phyloP scores from a whole-genome alignment of 805 yeast genomes.

The Zygotorulaspora danielsina region DNA sequence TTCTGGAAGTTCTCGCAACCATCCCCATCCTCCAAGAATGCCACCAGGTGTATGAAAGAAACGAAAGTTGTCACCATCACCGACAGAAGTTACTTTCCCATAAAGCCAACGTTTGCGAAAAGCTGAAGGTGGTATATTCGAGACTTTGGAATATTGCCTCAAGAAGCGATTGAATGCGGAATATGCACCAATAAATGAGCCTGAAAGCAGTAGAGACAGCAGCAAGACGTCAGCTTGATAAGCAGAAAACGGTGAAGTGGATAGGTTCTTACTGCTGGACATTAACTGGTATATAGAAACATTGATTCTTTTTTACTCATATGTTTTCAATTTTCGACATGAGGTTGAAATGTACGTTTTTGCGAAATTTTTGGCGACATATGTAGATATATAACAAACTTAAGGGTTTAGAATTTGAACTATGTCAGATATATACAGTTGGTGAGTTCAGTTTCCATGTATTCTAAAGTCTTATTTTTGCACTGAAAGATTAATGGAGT shows the following conservation, averaged over 20 bases:
- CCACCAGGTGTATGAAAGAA: constrained; percentile 96
- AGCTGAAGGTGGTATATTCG: constrained; percentile 45
- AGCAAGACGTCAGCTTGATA: constrained; percentile 17
- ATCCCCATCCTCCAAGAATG: constrained; percentile 82
- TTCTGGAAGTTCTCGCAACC: constrained; percentile 68
- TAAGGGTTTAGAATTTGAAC: too few relatives aligned
- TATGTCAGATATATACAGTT: too few relatives aligned
- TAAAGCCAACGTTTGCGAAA: constrained; percentile 45
- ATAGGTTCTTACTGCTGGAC: constrained; percentile 10
- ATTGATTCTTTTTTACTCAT: background rate
- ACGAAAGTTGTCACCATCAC: constrained; percentile 94
- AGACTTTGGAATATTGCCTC: constrained; percentile 47
- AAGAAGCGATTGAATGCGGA: constrained; percentile 44
- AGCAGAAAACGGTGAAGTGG: constrained; percentile 3
- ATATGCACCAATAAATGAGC: constrained; percentile 41
- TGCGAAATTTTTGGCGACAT: too few relatives aligned
- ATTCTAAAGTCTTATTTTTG: too few relatives aligned
- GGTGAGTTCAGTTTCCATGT: too few relatives aligned
- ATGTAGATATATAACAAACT: too few relatives aligned
- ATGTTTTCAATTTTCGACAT: background rate
- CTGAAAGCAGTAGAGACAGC: constrained; percentile 35
- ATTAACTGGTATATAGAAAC: background rate
- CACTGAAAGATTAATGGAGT: too few relatives aligned
- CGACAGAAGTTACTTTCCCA: constrained; percentile 85
- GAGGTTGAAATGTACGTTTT: too few relatives aligned